Base-by-base conservation (phyloP, 2,329 filamentous ascomycete species). In the Stagonosporopsis cucurbitacearum region DNA sequence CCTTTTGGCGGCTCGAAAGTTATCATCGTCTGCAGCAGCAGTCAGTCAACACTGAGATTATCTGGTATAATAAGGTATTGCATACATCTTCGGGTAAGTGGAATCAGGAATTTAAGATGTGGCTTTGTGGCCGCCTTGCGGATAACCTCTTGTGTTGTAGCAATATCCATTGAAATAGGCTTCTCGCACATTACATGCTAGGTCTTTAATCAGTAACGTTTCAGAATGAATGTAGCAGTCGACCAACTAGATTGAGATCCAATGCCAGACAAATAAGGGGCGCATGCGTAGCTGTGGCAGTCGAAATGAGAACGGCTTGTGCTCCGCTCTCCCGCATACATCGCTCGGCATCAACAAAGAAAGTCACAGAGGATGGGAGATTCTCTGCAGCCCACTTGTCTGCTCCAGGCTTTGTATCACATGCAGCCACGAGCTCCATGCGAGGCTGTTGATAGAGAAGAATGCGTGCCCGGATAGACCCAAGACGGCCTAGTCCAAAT, bases 161-260 rank as follows among this genome's bases (percentile, higher is more conserved):
- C 17, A 28, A 57, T 35, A 17, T 52, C 54, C 17, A 57, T 49
- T 15, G 54, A 47, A 9, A 48, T 52, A 22, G 54, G 54, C 54
- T 57, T 52, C 36, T 57, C 54, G 48, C 47, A 52, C 54, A 57
- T 51, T 13, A 52, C 54, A 22, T 57, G 54, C 44, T 42, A n/a
- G n/a, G 9, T 17, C 3, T 6, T 19, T 23, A 2, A 15, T 42
- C 23, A 42, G 40, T 15, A 1, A 42, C 17, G 22, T 42, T 17
- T 23, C 23, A 19, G 4, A 42, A 9, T 9, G 15, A 17, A 42
- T 5, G 3, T 4, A 42, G 11, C 22, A n/a, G 2, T 42, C 23
- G 7, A 23, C 40, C 30, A 23, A 42, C 40, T 25, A 54, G 8
- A 23, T 36, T 36, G 11, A 48, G 32, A 25, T 54, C 43, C 23